Percentiles rank a stretch among this genome's conserved stretches.
Conservation (phyloP, 163 green algal species). For the Scenedesmus sp. region DNA sequence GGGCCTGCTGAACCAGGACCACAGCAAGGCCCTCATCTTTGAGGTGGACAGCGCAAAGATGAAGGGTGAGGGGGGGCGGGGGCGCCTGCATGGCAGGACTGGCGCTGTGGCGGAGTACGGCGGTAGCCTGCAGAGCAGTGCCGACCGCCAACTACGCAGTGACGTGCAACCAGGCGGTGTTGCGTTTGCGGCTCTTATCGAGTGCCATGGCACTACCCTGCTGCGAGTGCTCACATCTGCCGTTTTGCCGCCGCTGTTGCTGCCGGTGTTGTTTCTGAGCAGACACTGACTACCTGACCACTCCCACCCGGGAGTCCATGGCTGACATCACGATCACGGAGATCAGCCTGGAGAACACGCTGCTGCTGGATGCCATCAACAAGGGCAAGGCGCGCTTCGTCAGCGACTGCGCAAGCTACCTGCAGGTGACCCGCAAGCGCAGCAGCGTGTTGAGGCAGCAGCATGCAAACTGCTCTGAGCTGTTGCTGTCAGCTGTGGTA, state of each 20-base stretch:
- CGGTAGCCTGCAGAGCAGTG: too few species aligned
- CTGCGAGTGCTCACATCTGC: too few species aligned
- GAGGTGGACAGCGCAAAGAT: conserved; percentile 66
- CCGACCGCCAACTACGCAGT: too few species aligned
- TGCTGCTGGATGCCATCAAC: conserved; percentile 76
- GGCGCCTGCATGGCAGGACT: too few species aligned
- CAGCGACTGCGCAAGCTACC: conserved; percentile 74
- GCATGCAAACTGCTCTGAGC: neutral
- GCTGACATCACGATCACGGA: conserved; percentile 75
- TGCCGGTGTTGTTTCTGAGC: neutral
- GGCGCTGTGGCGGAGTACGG: too few species aligned
- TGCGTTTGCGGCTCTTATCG: too few species aligned
- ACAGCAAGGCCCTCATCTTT: conserved; percentile 73
- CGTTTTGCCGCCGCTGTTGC: neutral
- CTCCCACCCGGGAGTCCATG: conserved; percentile 29
- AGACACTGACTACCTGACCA: conserved; percentile 53
- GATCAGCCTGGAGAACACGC: conserved; percentile 75
- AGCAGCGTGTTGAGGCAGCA: neutral
- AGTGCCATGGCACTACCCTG: too few species aligned
- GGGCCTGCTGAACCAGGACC: conserved; percentile 66
- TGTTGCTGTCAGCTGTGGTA: too few species aligned
- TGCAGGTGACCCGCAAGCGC: conserved; percentile 53
- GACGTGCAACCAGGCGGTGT: too few species aligned
- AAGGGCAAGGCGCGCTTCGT: conserved; percentile 82
- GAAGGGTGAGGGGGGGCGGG: conserved; percentile 5